A percentile compares a stretch with the other conserved stretches of the same genome.
Conservation (phyloP, 768 basidiomycete species). For the Pluteus cervinus region DNA sequence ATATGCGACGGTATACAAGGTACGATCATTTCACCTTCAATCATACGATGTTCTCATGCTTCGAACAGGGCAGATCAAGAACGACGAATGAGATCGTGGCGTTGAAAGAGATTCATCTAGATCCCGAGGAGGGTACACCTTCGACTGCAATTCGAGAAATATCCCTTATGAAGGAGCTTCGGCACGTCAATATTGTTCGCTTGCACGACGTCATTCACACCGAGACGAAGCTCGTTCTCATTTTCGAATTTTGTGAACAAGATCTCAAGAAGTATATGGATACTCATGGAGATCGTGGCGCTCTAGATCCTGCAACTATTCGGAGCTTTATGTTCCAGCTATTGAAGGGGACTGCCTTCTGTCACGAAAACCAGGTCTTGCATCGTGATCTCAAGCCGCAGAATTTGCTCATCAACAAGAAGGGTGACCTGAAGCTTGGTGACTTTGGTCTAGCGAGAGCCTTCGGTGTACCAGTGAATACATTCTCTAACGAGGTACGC, state of each 20-base stretch:
- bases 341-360: constrained; percentile 94
- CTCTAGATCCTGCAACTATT: constrained; percentile 84
- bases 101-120: constrained; percentile 97
- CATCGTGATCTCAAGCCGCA: constrained; percentile 98
- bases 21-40: constrained; percentile 20
- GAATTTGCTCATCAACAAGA: constrained; percentile 94
- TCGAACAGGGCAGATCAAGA: constrained; percentile 76
- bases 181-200: constrained; percentile 97
- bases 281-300: constrained; percentile 91
- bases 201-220: constrained; percentile 99
- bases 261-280: constrained; percentile 99
- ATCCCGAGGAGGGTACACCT: constrained; percentile 98
- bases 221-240: constrained; percentile 94
- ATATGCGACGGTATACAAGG: constrained; percentile 97
- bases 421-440: constrained; percentile 94
- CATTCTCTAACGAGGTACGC: constrained; percentile 90
- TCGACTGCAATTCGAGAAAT: constrained; percentile 99
- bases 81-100: constrained; percentile 99
- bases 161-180: constrained; percentile 98
- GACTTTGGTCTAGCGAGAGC: constrained; percentile 98
- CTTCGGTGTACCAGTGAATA: constrained; percentile 98
- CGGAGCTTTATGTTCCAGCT: constrained; percentile 98
- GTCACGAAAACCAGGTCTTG: constrained; percentile 96
- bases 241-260: constrained; percentile 98
- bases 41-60: constrained; percentile 1